Percentiles rank a stretch among this genome's conserved stretches.
Evolutionary conservation across 2,329 filamentous ascomycete species (phyloP).

Genomic region (Eutypa lata): DNA sequence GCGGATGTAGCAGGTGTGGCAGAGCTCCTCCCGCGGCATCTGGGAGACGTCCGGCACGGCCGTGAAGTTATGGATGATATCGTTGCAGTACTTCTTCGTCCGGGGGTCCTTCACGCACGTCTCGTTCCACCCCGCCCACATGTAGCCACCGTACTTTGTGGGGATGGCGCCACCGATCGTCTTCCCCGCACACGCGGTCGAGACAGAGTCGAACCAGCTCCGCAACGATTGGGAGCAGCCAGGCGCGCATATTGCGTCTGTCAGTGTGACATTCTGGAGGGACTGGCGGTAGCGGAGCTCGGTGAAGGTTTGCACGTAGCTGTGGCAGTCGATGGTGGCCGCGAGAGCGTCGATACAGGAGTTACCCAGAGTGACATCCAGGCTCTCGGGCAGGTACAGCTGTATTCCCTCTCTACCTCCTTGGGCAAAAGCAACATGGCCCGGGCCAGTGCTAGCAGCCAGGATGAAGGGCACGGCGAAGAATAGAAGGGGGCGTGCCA

Average conservation of each 20-base stretch:
- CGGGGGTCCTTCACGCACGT: slow-evolving; percentile 14
- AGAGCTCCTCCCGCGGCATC: slow-evolving; percentile 21
- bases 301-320: neutral
- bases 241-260: neutral
- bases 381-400: too few relatives aligned
- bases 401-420: too few relatives aligned
- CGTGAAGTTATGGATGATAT: too few relatives aligned
- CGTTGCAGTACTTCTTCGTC: slow-evolving; percentile 14
- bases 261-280: neutral
- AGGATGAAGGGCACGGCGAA: too few relatives aligned
- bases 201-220: neutral
- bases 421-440: too few relatives aligned
- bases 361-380: too few relatives aligned
- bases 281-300: neutral
- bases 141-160: too few relatives aligned
- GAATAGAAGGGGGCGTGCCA: too few relatives aligned
- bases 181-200: neutral
- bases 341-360: neutral
- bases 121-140: slow-evolving; percentile 7
- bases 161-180: neutral
- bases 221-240: neutral
- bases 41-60: slow-evolving; percentile 5
- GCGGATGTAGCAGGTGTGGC: slow-evolving; percentile 16
- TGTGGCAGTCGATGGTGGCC: neutral
- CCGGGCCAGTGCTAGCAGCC: too few relatives aligned